A percentile compares a stretch with the other conserved stretches of the same genome.
These are phyloP conservation scores for Monosporozyma siamensis DNA, from an alignment of 805 yeast genomes.

Conservation along the genomic window DNA sequence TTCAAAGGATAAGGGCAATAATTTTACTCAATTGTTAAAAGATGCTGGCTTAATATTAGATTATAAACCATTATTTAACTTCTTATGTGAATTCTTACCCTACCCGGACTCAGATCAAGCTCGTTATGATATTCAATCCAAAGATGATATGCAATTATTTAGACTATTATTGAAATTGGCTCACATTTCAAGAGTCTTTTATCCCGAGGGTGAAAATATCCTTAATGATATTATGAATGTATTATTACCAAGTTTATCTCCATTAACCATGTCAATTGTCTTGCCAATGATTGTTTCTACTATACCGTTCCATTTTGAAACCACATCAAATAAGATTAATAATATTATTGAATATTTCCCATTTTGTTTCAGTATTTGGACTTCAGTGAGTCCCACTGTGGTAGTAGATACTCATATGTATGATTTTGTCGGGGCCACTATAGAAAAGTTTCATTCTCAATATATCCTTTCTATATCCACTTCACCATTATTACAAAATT, in stretches of 20 bases:
- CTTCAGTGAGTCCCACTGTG: slow-evolving; percentile 38
- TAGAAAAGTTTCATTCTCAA: slow-evolving; percentile 37
- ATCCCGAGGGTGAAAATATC: slow-evolving; percentile 30
- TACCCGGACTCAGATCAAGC: slow-evolving; percentile 42
- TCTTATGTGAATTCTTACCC: slow-evolving; percentile 32
- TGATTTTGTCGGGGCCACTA: slow-evolving; percentile 52
- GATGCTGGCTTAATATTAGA: slow-evolving; percentile 29
- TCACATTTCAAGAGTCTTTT: slow-evolving; percentile 45
- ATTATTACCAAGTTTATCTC: slow-evolving; percentile 43
- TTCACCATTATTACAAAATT: slow-evolving; percentile 2
- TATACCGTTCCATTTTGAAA: slow-evolving; percentile 37
- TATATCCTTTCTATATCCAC: slow-evolving; percentile 8
- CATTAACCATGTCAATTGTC: slow-evolving; percentile 42
- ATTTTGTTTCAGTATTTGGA: slow-evolving; percentile 65
- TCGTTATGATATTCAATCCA: slow-evolving; percentile 26
- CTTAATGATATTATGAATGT: slow-evolving; percentile 42
- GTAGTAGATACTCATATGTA: slow-evolving; percentile 57
- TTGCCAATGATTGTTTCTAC: slow-evolving; percentile 46
- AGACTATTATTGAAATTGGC: slow-evolving; percentile 45
- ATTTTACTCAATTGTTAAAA: slow-evolving; percentile 25
- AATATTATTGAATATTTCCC: slow-evolving; percentile 49
- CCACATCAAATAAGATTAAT: background rate
- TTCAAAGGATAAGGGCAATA: slow-evolving; percentile 26
- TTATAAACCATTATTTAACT: slow-evolving; percentile 28
- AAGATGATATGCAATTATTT: slow-evolving; percentile 40